These are phyloP conservation scores for Chlorociboria aeruginascens DNA, from an alignment of 495 filamentous ascomycete species.

Conservation along the genomic window DNA sequence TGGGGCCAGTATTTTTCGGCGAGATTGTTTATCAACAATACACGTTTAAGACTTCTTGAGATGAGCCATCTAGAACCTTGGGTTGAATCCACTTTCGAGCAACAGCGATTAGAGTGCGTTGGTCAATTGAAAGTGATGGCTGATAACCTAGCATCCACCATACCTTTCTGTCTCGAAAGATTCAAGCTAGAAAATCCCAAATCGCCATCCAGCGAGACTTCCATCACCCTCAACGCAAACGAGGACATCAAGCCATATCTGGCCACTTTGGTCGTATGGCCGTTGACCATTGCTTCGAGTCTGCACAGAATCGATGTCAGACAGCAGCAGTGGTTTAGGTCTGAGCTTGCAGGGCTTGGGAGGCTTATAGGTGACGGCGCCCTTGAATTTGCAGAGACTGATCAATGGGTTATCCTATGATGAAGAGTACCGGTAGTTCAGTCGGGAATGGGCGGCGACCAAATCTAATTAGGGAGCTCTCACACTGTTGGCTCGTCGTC, in stretches of 20 bases:
- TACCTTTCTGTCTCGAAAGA: conserved; percentile 9
- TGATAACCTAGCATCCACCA: conserved; percentile 3
- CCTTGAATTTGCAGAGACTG: neutral
- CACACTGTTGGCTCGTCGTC: too few species aligned
- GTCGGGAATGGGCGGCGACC: too few species aligned
- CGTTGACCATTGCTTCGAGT: conserved; percentile 6
- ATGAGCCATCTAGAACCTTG: neutral
- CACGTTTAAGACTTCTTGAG: conserved; percentile 12
- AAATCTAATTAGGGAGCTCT: too few species aligned
- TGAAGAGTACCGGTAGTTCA: too few species aligned
- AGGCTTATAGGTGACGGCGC: conserved; percentile 1
- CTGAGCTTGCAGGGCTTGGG: conserved; percentile 1
- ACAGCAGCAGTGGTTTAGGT: conserved; percentile 5
- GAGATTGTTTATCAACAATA: conserved; percentile 18
- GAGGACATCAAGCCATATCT: conserved; percentile 7
- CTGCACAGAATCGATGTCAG: neutral
- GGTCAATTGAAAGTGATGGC: neutral
- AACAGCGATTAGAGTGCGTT: neutral
- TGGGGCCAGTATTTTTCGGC: conserved; percentile 16
- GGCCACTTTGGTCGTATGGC: conserved; percentile 1
- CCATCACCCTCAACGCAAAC: neutral
- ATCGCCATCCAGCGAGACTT: neutral
- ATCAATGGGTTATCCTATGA: neutral
- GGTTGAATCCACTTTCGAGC: neutral
- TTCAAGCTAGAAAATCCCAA: neutral